phyloP scores from a whole-genome alignment of 2,329 filamentous ascomycete genomes.

The Phaeomoniella chlamydospora region DNA sequence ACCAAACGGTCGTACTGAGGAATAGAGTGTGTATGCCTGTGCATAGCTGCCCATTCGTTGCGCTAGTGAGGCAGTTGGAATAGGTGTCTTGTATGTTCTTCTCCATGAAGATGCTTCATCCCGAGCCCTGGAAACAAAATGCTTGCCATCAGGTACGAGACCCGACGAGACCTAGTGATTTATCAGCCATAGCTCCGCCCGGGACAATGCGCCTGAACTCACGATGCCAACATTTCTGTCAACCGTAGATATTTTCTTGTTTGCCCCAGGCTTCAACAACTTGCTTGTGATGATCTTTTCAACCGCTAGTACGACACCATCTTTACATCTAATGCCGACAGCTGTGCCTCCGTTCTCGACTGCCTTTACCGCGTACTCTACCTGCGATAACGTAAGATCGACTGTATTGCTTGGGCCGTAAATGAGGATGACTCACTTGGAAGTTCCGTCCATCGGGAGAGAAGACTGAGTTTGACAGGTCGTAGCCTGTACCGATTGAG shows the following conservation, averaged over 20 bases:
- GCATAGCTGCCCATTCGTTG: slow-evolving; percentile 91
- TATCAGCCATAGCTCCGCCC: no score
- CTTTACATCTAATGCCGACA: slow-evolving; percentile 91
- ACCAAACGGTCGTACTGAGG: slow-evolving; percentile 89
- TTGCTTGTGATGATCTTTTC: slow-evolving; percentile 96
- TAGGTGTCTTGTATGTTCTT: slow-evolving; percentile 85
- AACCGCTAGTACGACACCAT: slow-evolving; percentile 87
- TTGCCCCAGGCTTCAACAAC: slow-evolving; percentile 84
- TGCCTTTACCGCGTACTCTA: slow-evolving; percentile 95
- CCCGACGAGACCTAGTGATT: slow-evolving; percentile 53
- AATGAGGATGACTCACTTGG: slow-evolving; percentile 44
- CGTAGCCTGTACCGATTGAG: slow-evolving; percentile 98
- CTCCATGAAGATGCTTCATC: slow-evolving; percentile 90
- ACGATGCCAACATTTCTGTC: slow-evolving; percentile 91
- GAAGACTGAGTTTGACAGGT: slow-evolving; percentile 99
- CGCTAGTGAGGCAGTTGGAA: slow-evolving; percentile 75
- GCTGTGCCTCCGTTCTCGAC: slow-evolving; percentile 96
- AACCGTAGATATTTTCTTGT: slow-evolving; percentile 92
- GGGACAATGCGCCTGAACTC: slow-evolving; percentile 35
- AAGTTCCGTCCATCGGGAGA: slow-evolving; percentile 98
- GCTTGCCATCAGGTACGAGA: slow-evolving; percentile 84
- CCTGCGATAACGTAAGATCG: slow-evolving; percentile 24
- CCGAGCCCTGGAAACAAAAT: slow-evolving; percentile 87
- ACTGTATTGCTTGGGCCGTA: neutral
- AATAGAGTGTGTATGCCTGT: slow-evolving; percentile 95